Evolutionary conservation across 1,284 basidiomycete genomes (phyloP).

Genomic region (Apiotrichum mycotoxinovorans): DNA sequence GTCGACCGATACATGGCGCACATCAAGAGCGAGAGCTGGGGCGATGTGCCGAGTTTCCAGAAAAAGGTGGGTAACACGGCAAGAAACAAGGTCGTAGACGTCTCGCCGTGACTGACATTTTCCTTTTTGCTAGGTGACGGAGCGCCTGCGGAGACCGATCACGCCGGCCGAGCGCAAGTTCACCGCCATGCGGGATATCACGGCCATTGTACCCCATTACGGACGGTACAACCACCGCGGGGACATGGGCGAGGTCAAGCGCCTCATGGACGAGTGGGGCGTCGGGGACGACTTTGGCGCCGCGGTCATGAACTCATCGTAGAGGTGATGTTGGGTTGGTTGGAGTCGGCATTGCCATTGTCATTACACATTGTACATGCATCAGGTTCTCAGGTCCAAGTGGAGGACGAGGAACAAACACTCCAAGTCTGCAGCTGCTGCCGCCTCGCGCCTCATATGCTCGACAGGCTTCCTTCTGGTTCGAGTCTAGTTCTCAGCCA

Average conservation of each 20-base stretch:
- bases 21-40: conserved; percentile 52
- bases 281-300: conserved; percentile 49
- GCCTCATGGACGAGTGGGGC: conserved; percentile 47
- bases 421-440: too few species aligned
- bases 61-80: conserved; percentile 46
- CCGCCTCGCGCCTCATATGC: too few species aligned
- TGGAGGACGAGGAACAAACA: too few species aligned
- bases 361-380: not conserved
- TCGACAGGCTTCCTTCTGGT: too few species aligned
- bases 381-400: not conserved
- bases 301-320: conserved; percentile 37
- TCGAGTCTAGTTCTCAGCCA: too few species aligned
- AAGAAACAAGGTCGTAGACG: not conserved
- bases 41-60: conserved; percentile 52
- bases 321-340: not conserved
- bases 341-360: too few species aligned
- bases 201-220: conserved; percentile 43
- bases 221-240: conserved; percentile 50
- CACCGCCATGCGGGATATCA: conserved; percentile 49
- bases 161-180: conserved; percentile 36
- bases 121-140: too few species aligned
- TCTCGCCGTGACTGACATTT: too few species aligned
- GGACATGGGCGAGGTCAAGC: conserved; percentile 51
- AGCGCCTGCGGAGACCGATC: conserved; percentile 46
- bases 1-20: conserved; percentile 49